Conservation (phyloP, 805 yeast genomes). For the Lipomyces oligophaga region DNA sequence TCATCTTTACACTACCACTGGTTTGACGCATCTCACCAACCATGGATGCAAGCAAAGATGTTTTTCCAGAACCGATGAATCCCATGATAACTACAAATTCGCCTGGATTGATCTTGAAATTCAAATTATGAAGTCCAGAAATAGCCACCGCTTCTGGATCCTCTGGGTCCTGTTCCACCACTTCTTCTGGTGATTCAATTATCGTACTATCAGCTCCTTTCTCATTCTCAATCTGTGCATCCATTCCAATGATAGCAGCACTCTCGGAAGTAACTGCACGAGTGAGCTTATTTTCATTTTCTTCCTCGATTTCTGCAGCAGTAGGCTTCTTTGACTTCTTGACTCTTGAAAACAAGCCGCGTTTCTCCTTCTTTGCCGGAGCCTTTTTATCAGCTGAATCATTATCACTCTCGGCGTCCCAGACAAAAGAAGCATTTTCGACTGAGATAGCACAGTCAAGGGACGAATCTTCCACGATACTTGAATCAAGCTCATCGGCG, state of each 20-base stretch:
- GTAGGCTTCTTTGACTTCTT: conserved; percentile 5
- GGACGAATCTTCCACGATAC: conserved; percentile 36
- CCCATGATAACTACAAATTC: conserved; percentile 79
- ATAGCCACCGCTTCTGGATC: not conserved
- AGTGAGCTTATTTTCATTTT: conserved; percentile 16
- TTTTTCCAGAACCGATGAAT: conserved; percentile 76
- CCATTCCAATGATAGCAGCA: conserved; percentile 7
- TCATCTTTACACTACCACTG: conserved; percentile 49
- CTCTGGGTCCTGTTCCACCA: not conserved
- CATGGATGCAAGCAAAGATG: conserved; percentile 66
- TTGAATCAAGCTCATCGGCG: conserved; percentile 42
- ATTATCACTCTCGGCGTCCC: conserved; percentile 52
- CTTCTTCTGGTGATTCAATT: conserved; percentile 5
- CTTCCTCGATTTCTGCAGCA: conserved; percentile 15
- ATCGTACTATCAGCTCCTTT: conserved; percentile 30
- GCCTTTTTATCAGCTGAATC: conserved; percentile 23
- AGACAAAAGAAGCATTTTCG: conserved; percentile 55
- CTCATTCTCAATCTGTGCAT: conserved; percentile 15
- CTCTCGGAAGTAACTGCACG: conserved; percentile 33
- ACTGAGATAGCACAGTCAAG: conserved; percentile 49
- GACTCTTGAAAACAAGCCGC: conserved; percentile 6
- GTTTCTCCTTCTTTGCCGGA: not conserved
- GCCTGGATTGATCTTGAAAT: conserved; percentile 53
- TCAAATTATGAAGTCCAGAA: conserved; percentile 43
- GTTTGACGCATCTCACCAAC: conserved; percentile 64